A percentile compares a stretch with the other conserved stretches of the same genome.
Conservation (phyloP, 2,329 filamentous ascomycete species). For the Colletotrichum higginsianum region DNA sequence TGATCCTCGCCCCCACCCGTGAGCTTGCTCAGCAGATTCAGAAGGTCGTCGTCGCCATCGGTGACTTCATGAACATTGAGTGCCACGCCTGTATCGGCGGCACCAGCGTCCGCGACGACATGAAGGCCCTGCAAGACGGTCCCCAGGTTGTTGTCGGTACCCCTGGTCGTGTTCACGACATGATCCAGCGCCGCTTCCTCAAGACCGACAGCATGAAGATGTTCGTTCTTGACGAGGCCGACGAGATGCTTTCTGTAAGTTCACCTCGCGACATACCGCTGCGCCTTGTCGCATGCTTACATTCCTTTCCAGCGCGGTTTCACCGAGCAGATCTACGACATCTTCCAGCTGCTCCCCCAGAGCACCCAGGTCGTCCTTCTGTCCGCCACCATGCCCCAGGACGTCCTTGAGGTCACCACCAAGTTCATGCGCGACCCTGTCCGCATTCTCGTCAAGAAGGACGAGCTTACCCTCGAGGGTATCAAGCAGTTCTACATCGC, state of each 20-base stretch:
- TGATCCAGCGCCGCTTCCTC: slow-evolving; percentile 98
- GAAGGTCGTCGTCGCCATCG: slow-evolving; percentile 98
- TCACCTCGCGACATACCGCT: not conserved
- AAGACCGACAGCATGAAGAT: slow-evolving; percentile 99
- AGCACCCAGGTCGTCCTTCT: slow-evolving; percentile 98
- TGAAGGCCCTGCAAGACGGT: slow-evolving; percentile 96
- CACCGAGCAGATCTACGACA: slow-evolving; percentile 99
- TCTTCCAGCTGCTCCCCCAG: slow-evolving; percentile 98
- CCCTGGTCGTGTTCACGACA: slow-evolving; percentile 98
- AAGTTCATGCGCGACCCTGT: slow-evolving; percentile 99
- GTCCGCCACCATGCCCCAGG: slow-evolving; percentile 98
- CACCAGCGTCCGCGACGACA: slow-evolving; percentile 97
- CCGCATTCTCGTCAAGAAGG: slow-evolving; percentile 99
- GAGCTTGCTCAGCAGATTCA: slow-evolving; percentile 99
- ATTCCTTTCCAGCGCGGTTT: slow-evolving; percentile 81
- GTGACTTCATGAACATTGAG: slow-evolving; percentile 99
- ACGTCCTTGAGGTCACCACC: slow-evolving; percentile 98
- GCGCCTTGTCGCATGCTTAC: slow-evolving; percentile 50
- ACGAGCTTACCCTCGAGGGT: slow-evolving; percentile 99
- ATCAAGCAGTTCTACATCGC: slow-evolving; percentile 99
- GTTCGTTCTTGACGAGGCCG: slow-evolving; percentile 99
- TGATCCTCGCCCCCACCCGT: slow-evolving; percentile 97
- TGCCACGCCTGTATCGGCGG: slow-evolving; percentile 99
- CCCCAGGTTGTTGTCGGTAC: slow-evolving; percentile 98
- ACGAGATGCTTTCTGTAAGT: slow-evolving; percentile 96